Conservation (phyloP, 2,329 filamentous ascomycete species). For the Cladosporium phlei region DNA sequence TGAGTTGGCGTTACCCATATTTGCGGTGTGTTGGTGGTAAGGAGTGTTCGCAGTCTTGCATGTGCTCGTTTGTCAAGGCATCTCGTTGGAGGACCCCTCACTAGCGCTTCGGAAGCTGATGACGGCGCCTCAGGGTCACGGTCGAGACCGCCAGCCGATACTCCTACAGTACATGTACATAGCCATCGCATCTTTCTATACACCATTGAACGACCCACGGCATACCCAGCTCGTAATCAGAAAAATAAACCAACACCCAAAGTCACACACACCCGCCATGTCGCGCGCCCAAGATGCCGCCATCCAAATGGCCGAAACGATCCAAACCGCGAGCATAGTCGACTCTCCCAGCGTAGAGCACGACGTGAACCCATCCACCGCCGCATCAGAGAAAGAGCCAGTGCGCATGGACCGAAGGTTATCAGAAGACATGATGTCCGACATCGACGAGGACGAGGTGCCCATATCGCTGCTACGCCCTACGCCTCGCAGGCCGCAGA, state of each 20-base stretch:
- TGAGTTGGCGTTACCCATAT: conserved; percentile 53
- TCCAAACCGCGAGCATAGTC: conserved; percentile 78
- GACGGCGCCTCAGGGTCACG: conserved; percentile 5
- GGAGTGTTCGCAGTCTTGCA: not conserved
- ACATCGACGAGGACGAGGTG: conserved; percentile 59
- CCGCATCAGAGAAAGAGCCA: conserved; percentile 62
- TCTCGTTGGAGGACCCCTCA: conserved; percentile 14
- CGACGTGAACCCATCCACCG: conserved; percentile 76
- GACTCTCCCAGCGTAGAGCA: conserved; percentile 63
- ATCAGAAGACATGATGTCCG: conserved; percentile 36
- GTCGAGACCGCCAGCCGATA: not conserved
- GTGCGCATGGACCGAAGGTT: conserved; percentile 41
- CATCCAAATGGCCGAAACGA: conserved; percentile 64
- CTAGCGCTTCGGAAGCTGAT: conserved; percentile 9
- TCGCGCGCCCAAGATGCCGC: conserved; percentile 27
- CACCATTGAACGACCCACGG: too few relatives aligned
- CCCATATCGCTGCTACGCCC: conserved; percentile 61
- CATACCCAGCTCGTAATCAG: not conserved
- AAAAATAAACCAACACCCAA: not conserved
- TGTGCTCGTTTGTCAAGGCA: not conserved
- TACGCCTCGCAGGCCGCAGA: conserved; percentile 47
- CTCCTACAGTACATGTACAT: not conserved
- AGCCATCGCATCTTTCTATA: not conserved
- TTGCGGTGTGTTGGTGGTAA: conserved; percentile 25
- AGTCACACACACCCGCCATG: conserved; percentile 15